Conservation (phyloP, 192 early-diverging fungal genomes). For the Coemansia sp. region DNA sequence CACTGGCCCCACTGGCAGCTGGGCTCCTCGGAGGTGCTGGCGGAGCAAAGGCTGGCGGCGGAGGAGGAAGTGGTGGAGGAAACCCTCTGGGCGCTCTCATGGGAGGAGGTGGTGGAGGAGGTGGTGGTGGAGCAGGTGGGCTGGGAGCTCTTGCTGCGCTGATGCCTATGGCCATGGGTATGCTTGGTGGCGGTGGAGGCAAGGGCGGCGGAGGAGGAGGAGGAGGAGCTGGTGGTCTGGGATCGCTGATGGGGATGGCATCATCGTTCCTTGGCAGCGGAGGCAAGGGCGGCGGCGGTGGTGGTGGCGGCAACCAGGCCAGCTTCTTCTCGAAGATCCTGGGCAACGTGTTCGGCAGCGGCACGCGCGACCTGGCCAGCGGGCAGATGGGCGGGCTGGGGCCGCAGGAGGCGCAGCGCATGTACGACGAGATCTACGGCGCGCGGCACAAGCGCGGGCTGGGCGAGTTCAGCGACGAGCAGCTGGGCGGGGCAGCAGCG, state of each 20-base stretch:
- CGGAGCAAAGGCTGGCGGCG: conserved; percentile 1
- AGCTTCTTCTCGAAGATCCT: conserved; percentile 48
- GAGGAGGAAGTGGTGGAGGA: background rate
- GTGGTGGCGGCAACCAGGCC: conserved; percentile 19
- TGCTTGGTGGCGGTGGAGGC: conserved; percentile 25
- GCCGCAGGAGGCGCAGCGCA: conserved; percentile 17
- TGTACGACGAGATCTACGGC: conserved; percentile 30
- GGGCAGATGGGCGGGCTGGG: conserved; percentile 26
- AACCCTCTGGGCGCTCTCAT: conserved; percentile 3
- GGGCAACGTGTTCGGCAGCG: conserved; percentile 45
- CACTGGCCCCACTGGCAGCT: conserved; percentile 34
- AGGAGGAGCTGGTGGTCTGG: conserved; percentile 31
- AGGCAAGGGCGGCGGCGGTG: conserved; percentile 5
- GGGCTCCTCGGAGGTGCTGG: conserved; percentile 40
- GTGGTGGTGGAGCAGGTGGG: conserved; percentile 27
- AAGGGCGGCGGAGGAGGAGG: conserved; percentile 28
- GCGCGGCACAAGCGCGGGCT: background rate
- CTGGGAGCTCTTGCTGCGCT: conserved; percentile 46
- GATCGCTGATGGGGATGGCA: conserved; percentile 41
- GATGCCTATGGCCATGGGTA: conserved; percentile 41
- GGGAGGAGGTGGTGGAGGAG: conserved; percentile 4
- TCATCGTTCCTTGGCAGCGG: conserved; percentile 41
- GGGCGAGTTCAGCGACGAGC: conserved; percentile 23
- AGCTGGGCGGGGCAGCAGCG: conserved; percentile 48
- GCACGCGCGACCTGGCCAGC: conserved; percentile 39